Conservation (phyloP, 345 rosid genomes). For the Populus pruinosa region DNA sequence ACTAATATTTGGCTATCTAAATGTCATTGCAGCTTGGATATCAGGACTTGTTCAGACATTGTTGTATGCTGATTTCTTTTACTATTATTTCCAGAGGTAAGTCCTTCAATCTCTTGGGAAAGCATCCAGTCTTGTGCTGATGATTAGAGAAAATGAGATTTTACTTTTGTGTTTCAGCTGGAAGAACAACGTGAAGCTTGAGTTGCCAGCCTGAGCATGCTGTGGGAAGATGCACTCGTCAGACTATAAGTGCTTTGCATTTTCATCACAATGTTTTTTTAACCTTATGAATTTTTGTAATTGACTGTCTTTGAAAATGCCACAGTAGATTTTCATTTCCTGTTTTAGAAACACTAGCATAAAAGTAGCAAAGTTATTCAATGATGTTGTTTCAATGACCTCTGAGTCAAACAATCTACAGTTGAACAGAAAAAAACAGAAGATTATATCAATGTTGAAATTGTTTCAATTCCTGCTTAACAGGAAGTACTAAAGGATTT, state of each 20-base stretch:
- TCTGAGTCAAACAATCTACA: too few species aligned
- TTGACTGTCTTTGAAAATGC: background rate
- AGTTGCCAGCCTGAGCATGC: constrained; percentile 59
- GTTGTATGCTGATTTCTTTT: constrained; percentile 81
- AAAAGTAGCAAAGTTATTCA: background rate
- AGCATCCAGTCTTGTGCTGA: background rate
- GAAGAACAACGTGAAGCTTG: constrained; percentile 85
- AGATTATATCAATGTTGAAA: too few species aligned
- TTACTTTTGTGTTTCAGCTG: constrained; percentile 43
- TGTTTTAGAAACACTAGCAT: background rate
- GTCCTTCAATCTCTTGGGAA: background rate
- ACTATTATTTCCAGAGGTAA: constrained; percentile 74
- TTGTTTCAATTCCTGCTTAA: too few species aligned
- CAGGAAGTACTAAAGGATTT: too few species aligned
- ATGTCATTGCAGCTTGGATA: constrained; percentile 65
- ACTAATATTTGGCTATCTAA: background rate
- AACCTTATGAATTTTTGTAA: background rate
- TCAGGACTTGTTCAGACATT: constrained; percentile 67
- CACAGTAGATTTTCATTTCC: too few species aligned
- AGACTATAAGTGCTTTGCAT: background rate
- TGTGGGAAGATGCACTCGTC: background rate
- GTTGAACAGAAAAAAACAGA: too few species aligned
- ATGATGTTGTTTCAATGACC: too few species aligned
- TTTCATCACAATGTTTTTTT: background rate
- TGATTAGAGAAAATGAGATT: background rate